These are phyloP conservation scores for Calcarisporium arbuscula DNA, from an alignment of 2,329 filamentous ascomycete genomes.

Conservation along the genomic window DNA sequence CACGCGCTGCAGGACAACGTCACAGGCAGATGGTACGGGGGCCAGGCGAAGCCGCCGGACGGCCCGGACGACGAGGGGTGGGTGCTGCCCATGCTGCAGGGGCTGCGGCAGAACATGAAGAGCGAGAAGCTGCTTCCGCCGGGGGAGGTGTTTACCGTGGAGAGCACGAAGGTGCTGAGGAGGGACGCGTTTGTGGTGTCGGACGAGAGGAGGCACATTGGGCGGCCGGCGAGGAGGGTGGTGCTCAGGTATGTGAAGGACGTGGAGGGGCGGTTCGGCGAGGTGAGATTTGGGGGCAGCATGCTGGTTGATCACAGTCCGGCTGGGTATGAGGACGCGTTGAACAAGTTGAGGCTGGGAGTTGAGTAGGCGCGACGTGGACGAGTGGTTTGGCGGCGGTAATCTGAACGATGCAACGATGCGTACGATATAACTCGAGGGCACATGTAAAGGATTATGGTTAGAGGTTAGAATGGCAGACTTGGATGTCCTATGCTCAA, in stretches of 20 bases:
- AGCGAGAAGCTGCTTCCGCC: slow-evolving; percentile 66
- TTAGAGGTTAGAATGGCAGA: no score
- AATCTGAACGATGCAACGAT: no score
- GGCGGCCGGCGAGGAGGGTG: slow-evolving; percentile 59
- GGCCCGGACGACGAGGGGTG: slow-evolving; percentile 57
- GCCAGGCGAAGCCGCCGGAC: slow-evolving; percentile 24
- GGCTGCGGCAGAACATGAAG: slow-evolving; percentile 60
- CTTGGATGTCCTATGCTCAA: no score
- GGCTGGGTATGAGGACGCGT: slow-evolving; percentile 63
- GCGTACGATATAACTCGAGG: no score
- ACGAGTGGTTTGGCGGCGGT: no score
- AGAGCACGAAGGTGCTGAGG: slow-evolving; percentile 60
- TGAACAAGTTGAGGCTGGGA: slow-evolving; percentile 52
- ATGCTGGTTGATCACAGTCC: slow-evolving; percentile 75
- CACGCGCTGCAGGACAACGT: slow-evolving; percentile 56
- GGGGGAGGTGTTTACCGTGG: slow-evolving; percentile 68
- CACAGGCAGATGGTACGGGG: slow-evolving; percentile 50
- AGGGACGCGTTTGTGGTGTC: slow-evolving; percentile 54
- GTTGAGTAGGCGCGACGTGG: no score
- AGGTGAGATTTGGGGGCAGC: slow-evolving; percentile 63
- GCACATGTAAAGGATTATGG: no score
- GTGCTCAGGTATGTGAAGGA: slow-evolving; percentile 66
- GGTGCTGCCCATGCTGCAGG: slow-evolving; percentile 62
- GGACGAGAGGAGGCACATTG: slow-evolving; percentile 39
- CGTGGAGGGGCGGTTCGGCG: slow-evolving; percentile 63